These are phyloP conservation scores for Suhomyces ambrosiae DNA, from an alignment of 1,139 yeast species.

Conservation along the genomic window DNA sequence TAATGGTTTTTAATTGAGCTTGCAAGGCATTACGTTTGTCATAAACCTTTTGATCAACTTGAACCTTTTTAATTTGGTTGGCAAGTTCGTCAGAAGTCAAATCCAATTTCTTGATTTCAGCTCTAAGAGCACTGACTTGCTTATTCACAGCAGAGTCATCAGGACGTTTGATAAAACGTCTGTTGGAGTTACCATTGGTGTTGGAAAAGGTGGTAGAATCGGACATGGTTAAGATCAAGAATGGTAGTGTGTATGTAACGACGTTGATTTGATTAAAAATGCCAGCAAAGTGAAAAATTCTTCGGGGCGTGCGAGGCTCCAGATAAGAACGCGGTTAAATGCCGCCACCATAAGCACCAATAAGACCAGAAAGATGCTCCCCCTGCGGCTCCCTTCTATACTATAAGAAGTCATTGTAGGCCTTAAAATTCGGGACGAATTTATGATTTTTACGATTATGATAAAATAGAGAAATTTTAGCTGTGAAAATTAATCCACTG, in stretches of 20 bases:
- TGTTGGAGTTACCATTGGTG: conserved; percentile 21
- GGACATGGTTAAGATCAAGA: conserved; percentile 9
- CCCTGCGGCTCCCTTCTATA: too few relatives aligned
- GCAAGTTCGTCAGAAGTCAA: conserved; percentile 43
- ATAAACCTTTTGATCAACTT: conserved; percentile 43
- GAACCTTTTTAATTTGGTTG: conserved; percentile 46
- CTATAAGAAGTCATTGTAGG: too few relatives aligned
- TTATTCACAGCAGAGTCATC: conserved; percentile 66
- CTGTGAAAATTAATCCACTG: too few relatives aligned
- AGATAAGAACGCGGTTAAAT: background rate
- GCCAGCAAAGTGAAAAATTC: conserved; percentile 17
- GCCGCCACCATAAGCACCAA: too few relatives aligned
- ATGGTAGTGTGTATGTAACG: conserved; percentile 5
- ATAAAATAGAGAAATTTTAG: background rate
- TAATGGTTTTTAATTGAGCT: conserved; percentile 61
- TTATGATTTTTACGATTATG: too few relatives aligned
- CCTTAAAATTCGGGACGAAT: background rate
- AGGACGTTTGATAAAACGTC: conserved; percentile 72
- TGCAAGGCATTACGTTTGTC: conserved; percentile 69
- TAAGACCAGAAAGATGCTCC: too few relatives aligned
- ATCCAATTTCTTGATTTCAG: conserved; percentile 73
- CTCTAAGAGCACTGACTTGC: conserved; percentile 59
- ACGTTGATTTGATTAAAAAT: conserved; percentile 6
- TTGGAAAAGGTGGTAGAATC: conserved; percentile 19
- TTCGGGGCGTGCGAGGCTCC: conserved; percentile 13